A percentile compares a stretch with the other conserved stretches of the same genome.
Conservation (phyloP, 2,329 filamentous ascomycete species). For the Orbilia quercus region DNA sequence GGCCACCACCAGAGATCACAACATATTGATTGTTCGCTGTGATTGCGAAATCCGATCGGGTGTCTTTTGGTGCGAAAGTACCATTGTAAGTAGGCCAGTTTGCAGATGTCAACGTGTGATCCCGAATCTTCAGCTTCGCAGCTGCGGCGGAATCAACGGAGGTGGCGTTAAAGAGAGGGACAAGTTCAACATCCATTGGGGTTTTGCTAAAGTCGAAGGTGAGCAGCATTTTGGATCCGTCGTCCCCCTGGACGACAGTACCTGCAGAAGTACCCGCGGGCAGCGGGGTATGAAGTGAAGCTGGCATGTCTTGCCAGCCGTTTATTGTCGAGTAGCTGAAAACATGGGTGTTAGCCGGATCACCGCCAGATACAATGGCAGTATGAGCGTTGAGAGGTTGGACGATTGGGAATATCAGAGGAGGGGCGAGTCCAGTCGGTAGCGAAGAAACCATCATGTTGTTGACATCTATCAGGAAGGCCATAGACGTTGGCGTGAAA, state of each 20-base stretch:
- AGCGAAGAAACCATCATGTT: constrained; percentile 57
- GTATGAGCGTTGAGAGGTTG: constrained; percentile 51
- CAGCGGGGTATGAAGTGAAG: constrained; percentile 24
- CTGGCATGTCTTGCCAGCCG: constrained; percentile 57
- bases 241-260: constrained; percentile 58
- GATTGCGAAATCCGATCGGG: constrained; percentile 57
- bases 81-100: constrained; percentile 59
- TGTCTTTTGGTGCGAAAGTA: constrained; percentile 57
- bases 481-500: constrained; percentile 58
- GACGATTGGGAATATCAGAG: constrained; percentile 58
- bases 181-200: constrained; percentile 47
- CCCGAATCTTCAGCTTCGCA: constrained; percentile 27
- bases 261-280: constrained; percentile 37
- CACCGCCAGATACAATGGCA: constrained; percentile 59
- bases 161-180: constrained; percentile 44
- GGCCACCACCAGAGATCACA: constrained; percentile 58
- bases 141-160: not conserved
- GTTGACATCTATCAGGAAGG: constrained; percentile 58
- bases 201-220: constrained; percentile 59
- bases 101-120: constrained; percentile 53
- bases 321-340: constrained; percentile 56
- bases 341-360: constrained; percentile 57
- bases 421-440: constrained; percentile 55
- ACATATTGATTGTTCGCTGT: constrained; percentile 58
- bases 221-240: constrained; percentile 59